Conservation (phyloP, 2,329 filamentous ascomycete genomes). For the Claviceps maximensis region DNA sequence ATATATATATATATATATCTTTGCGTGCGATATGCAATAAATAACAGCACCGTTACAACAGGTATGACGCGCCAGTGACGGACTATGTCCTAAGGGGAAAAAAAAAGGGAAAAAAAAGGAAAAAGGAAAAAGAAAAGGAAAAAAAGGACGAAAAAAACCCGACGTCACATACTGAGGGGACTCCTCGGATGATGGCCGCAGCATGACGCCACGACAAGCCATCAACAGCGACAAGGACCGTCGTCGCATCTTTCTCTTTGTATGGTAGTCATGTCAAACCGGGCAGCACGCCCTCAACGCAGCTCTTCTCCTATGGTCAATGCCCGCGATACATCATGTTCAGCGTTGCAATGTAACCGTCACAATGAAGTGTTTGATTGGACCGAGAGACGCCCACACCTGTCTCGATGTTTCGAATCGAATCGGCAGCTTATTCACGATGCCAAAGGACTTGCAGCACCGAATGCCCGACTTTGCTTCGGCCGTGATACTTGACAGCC, state of each 20-base stretch:
- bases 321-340: background rate
- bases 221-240: background rate
- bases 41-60: background rate
- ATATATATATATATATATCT: no score
- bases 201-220: background rate
- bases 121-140: no score
- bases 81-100: no score
- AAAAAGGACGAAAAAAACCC: background rate
- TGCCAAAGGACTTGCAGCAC: background rate
- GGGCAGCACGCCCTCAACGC: no score
- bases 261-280: no score
- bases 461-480: background rate
- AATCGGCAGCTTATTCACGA: background rate
- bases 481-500: background rate
- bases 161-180: background rate
- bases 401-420: background rate
- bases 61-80: background rate
- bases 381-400: background rate
- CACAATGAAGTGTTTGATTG: background rate
- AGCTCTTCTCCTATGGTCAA: background rate
- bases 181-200: background rate
- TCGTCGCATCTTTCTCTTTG: no score
- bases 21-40: background rate
- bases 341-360: background rate
- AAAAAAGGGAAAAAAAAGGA: background rate